Base-by-base conservation (phyloP, 805 yeast species). In the Sugiyamaella lignohabitans region DNA sequence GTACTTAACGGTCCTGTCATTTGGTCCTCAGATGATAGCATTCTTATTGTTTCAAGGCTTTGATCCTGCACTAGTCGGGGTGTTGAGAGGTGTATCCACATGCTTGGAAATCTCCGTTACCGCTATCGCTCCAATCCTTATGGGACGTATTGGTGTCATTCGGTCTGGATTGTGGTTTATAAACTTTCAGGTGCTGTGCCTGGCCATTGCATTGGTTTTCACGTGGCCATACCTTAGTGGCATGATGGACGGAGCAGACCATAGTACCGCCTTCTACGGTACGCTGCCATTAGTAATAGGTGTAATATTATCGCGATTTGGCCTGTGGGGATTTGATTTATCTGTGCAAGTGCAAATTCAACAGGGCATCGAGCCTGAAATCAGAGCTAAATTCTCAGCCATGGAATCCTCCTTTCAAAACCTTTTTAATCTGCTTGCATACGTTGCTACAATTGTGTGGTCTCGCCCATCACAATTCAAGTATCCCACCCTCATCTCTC, bases 321-420 rank as follows among this genome's bases (percentile, higher is more conserved):
- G 73, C 1, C 54, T 69, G 8, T 69, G 73, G 73, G 71, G 73
- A 20, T 68, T 65, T 53, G 72, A 68, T 46, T 53, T 69, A 24
- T 54, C 69, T 22, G 56, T 64, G 1, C 71, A 68, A 48, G 55
- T 61, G 20, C 52, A 59, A 14, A 56, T 69, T 20, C 72, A 67
- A 40, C 58, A 66, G 18, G 60, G 59, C 30, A 67, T 68, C 22
- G 56, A 52, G 18, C 62, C 62, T 37, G 61, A 60, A 10, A 53
- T 57, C 21, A 52, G 72, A 19, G 67, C 65, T 20, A 50, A 55
- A 19, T 68, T 63, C 29, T 63, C 72, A 6, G 53, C 69, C 17
- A 58, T 61, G 42, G 70, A 66, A 45, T 63, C 65, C 38, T 59
- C 65, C 17, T 49, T 66, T 30, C 65, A 61, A 42, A 60, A 57